Percentiles rank a stretch among this genome's conserved stretches.
Evolutionary conservation across 257 asterid species (phyloP).

Genomic region (Prunella vulgaris): DNA sequence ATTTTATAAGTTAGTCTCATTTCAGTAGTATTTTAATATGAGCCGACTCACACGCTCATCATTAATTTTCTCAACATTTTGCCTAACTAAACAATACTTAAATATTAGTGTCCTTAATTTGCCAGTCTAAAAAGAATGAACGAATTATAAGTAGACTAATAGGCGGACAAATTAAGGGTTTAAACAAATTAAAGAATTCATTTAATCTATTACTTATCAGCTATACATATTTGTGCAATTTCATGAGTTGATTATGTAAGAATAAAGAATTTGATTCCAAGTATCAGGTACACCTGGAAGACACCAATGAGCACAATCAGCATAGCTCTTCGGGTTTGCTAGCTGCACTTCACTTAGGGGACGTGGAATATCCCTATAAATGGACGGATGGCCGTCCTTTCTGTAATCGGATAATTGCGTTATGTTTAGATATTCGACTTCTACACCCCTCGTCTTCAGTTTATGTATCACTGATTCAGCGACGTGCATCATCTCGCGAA

Average conservation of each 20-base stretch:
- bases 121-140: too few species aligned
- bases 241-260: conserved; percentile 29
- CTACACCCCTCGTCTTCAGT: conserved; percentile 7
- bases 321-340: conserved; percentile 20
- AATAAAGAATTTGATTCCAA: conserved; percentile 62
- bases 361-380: conserved; percentile 27
- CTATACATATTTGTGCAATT: not conserved
- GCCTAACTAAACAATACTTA: too few species aligned
- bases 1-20: too few species aligned
- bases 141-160: too few species aligned
- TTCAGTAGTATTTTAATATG: too few species aligned
- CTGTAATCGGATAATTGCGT: conserved; percentile 61
- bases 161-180: too few species aligned
- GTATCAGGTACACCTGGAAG: conserved; percentile 81
- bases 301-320: conserved; percentile 74
- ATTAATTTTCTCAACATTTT: too few species aligned
- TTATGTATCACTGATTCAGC: conserved; percentile 5
- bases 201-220: not conserved
- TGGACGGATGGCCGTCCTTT: conserved; percentile 60
- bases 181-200: too few species aligned
- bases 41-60: too few species aligned
- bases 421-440: conserved; percentile 46
- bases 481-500: not conserved
- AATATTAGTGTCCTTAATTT: too few species aligned
- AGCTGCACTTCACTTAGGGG: conserved; percentile 30